A percentile compares a stretch with the other conserved stretches of the same genome.
Conservation (phyloP, 768 basidiomycete genomes). For the Hypholoma sublateritium region DNA sequence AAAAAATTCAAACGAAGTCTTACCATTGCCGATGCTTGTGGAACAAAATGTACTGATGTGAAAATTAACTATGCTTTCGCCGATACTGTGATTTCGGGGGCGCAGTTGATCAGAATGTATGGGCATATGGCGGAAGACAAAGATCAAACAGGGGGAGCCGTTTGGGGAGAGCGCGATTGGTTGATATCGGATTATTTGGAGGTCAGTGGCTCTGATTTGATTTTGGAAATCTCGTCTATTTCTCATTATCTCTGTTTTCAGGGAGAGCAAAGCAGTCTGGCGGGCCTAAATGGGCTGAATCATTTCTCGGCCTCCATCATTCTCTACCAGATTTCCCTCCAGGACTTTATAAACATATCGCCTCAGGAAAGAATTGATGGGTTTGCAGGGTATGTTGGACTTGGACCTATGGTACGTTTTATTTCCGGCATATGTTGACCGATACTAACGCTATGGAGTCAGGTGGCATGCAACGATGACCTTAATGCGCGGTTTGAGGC, state of each 20-base stretch:
- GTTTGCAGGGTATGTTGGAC: conserved; percentile 49
- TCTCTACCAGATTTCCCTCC: conserved; percentile 50
- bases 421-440: background rate
- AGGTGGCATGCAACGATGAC: conserved; percentile 20
- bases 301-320: conserved; percentile 66
- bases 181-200: conserved; percentile 55
- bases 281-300: conserved; percentile 63
- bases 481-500: conserved; percentile 16
- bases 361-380: conserved; percentile 45
- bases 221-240: background rate
- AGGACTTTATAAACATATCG: conserved; percentile 53
- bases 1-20: conserved; percentile 66
- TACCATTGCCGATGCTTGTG: conserved; percentile 59
- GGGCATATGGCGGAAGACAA: conserved; percentile 56
- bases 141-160: conserved; percentile 39
- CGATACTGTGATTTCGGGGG: conserved; percentile 55
- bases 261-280: conserved; percentile 59
- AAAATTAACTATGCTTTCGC: conserved; percentile 62
- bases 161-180: conserved; percentile 69
- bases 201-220: conserved; percentile 27
- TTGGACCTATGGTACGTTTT: conserved; percentile 50
- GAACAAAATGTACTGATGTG: conserved; percentile 44
- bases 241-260: conserved; percentile 22
- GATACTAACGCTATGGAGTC: background rate
- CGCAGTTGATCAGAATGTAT: conserved; percentile 50